Percentiles rank a stretch among this genome's conserved stretches.
phyloP scores from a whole-genome alignment of 495 filamentous ascomycete genomes.

The Neurospora sp. region DNA sequence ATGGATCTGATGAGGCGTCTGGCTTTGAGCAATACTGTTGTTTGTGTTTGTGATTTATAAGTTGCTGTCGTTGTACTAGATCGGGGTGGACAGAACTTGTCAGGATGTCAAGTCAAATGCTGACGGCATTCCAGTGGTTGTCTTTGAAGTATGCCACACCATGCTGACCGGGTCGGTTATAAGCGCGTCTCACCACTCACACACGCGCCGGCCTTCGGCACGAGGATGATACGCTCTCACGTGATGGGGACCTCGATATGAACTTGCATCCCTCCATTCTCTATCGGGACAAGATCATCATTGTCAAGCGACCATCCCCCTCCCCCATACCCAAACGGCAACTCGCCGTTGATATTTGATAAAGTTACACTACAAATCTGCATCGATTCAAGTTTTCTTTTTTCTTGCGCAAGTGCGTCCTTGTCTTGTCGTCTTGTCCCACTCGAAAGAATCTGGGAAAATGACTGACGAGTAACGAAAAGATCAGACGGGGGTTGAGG shows the following conservation, averaged over 20 bases:
- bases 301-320: background rate
- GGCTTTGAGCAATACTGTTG: background rate
- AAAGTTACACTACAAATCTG: background rate
- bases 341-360: background rate
- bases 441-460: background rate
- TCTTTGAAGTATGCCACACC: background rate
- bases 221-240: conserved; percentile 14
- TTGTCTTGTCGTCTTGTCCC: background rate
- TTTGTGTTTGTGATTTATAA: background rate
- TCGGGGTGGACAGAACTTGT: background rate
- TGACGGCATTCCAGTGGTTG: background rate
- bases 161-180: background rate
- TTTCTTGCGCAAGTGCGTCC: background rate
- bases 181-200: conserved; percentile 6
- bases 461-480: too few species aligned
- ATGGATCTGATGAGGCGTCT: background rate
- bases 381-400: background rate
- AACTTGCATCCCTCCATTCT: background rate
- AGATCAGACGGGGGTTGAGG: too few species aligned
- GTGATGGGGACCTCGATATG: conserved; percentile 4
- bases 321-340: background rate
- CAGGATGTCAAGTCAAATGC: background rate
- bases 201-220: background rate
- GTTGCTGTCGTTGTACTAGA: background rate
- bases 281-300: background rate